phyloP scores from a whole-genome alignment of 2,329 filamentous ascomycete genomes.

The Colletotrichum liaoningense region DNA sequence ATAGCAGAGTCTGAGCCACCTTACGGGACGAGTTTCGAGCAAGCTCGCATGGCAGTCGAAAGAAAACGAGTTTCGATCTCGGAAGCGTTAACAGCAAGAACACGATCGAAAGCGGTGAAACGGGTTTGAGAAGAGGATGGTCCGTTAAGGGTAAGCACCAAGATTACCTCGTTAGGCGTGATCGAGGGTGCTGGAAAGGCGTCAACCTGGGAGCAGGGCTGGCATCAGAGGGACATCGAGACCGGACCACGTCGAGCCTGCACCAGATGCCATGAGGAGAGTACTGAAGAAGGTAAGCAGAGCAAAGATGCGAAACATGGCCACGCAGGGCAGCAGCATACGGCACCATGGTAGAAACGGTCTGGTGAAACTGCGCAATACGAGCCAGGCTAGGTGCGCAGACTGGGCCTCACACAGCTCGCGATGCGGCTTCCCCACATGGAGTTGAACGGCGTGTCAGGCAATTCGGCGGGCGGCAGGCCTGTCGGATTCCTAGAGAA shows the following conservation, averaged over 20 bases:
- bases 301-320: conserved; percentile 30
- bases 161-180: background rate
- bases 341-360: conserved; percentile 19
- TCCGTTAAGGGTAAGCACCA: background rate
- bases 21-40: conserved; percentile 18
- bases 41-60: conserved; percentile 12
- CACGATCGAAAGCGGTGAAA: conserved; percentile 25
- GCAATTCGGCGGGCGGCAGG: background rate
- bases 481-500: conserved; percentile 18
- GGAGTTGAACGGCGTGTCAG: background rate
- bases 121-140: conserved; percentile 20
- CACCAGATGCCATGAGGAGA: background rate
- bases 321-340: conserved; percentile 18
- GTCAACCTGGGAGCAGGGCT: conserved; percentile 8
- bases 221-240: background rate
- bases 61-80: conserved; percentile 14
- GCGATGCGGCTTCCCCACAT: conserved; percentile 13
- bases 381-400: conserved; percentile 5
- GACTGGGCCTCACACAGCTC: conserved; percentile 18
- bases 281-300: conserved; percentile 23
- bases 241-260: conserved; percentile 9
- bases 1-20: background rate
- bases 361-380: conserved; percentile 34
- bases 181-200: conserved; percentile 14
- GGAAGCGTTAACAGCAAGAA: background rate